Evolutionary conservation across 2,329 filamentous ascomycete species (phyloP), one percentile per base, ranked within the genome.

Genomic region (Chrysoporthe deuterocubensis): DNA sequence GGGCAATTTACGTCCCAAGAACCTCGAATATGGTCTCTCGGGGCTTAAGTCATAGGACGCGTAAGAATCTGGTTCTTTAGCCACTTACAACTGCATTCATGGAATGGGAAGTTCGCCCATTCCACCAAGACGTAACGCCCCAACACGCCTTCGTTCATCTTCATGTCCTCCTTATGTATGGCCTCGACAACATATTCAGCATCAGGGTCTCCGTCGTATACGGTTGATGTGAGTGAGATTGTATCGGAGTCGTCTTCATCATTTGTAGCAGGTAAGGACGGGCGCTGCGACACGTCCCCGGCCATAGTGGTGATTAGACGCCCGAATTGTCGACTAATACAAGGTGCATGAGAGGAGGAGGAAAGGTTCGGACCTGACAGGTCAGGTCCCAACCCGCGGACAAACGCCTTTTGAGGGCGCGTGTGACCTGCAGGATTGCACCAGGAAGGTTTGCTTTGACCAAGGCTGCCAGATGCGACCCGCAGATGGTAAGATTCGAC

Each of bases 81-180:
- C 18, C 32, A 40, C 59, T 2, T 44, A 61, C 86, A 89, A 0
- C 86, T 89, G 66, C 83, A 82, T 67, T 85, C 76, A n/a, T 86
- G 76, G 5, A 88, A 70, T 1, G 82, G 79, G 73, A 90, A 94
- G 1, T 80, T 83, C 37, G 81, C 79, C 91, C 90, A 93, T 68
- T 86, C 83, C 32, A 92, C 84, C 1, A 93, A 82, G 73, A 88
- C 93, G 9, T n/a, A 18, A 9, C 46, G 42, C 34, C 79, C 72
- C 40, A 73, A 76, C 18, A 74, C 73, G 5, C 77, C 77, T 4
- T 79, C 71, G 4, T 74, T 37, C 43, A 65, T 9, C 76, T 69
- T 1, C 71, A 70, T 16, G 77, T 37, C 77, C 72, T 89, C 83
- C 0, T 81, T 81, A 21, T 88, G 75, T 44, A 91, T 81, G 18